Evolutionary conservation across 225 moss, liverwort and hornwort species (phyloP).

Genomic region (Sphagnum contortum): DNA sequence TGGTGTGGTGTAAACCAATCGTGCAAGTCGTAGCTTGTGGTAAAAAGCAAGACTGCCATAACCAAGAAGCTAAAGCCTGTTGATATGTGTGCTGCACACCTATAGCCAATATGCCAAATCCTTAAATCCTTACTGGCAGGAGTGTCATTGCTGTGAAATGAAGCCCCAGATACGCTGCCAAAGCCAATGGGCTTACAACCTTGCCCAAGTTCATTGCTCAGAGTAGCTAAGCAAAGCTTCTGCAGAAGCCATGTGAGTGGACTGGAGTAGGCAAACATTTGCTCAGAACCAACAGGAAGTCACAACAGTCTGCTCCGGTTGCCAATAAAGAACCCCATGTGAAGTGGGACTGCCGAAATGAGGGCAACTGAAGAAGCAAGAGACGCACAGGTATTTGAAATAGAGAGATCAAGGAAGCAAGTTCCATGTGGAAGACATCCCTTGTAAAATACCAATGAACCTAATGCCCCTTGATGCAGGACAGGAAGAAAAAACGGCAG

Average conservation of each 20-base stretch:
- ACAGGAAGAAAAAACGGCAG: conserved; percentile 43
- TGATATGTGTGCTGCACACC: conserved; percentile 31
- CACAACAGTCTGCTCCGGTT: conserved; percentile 27
- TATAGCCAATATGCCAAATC: too few species aligned
- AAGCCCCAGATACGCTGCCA: conserved; percentile 49
- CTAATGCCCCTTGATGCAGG: conserved; percentile 40
- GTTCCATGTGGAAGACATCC: conserved; percentile 42
- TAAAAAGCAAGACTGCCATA: conserved; percentile 16
- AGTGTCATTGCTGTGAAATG: conserved; percentile 43
- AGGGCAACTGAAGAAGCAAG: conserved; percentile 33
- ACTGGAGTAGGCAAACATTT: conserved; percentile 35
- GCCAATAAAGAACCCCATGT: conserved; percentile 10
- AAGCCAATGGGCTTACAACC: conserved; percentile 36
- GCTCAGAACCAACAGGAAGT: conserved; percentile 37
- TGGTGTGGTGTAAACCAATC: conserved; percentile 28
- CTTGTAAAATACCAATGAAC: conserved; percentile 27
- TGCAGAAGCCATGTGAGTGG: conserved; percentile 40
- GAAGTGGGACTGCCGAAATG: conserved; percentile 20
- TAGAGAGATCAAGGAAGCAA: conserved; percentile 30
- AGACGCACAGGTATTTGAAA: conserved; percentile 24
- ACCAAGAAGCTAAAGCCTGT: conserved; percentile 18
- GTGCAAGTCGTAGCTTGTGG: conserved; percentile 27
- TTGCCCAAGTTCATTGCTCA: conserved; percentile 32
- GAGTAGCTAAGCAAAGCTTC: conserved; percentile 31
- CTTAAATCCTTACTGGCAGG: conserved; percentile 43